Evolutionary conservation across 1,284 basidiomycete species (phyloP), one percentile per base, ranked within the genome.

Genomic region (Cutaneotrichosporon sp.): DNA sequence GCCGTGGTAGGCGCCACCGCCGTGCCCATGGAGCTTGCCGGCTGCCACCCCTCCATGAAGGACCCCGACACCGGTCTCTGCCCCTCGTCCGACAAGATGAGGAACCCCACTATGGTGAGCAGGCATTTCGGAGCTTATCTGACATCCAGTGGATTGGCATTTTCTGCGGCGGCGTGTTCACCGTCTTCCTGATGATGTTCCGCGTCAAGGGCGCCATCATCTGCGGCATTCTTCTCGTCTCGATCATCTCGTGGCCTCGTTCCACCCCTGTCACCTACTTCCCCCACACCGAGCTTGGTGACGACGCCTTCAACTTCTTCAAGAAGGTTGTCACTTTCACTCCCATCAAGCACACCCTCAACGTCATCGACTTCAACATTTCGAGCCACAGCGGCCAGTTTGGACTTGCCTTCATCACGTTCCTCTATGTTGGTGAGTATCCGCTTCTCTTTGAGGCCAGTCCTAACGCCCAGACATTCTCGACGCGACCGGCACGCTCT

Each of bases 191-290:
- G 69, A 88, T 94, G 84, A 82, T 94, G 67, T 95, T 92, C 81
- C 89, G 90, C 60, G 84, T 95, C 72, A 89, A 89, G 69, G 92
- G 91, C 58, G 67, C 79, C 72, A 60, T 66, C 38, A 66, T 66
- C 18, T 29, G 34, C 43, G 64, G 64, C 31, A 93, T 95, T 71
- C 83, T 92, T 79, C 81, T 94, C 62, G 90, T 90, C n/a, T 87
- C 90, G 13, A 86, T 93, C 76, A 87, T 92, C 69, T 91, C 89
- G 0, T 95, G 92, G 92, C 91, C 91, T 0, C 86, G 92, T 22
- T 82, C 85, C 3, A 91, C 90, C 0, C 45, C 86, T 2, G 88
- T 95, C 68, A 94, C 92, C 24, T 87, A 85, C 71, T 95, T 95
- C 83, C 91, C 92, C 2, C 83, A 92, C 75, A 89, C 85, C 3